A percentile compares a stretch with the other conserved stretches of the same genome.
phyloP scores from a whole-genome alignment of 2,329 filamentous ascomycete species.

The Blumeriella jaapii region DNA sequence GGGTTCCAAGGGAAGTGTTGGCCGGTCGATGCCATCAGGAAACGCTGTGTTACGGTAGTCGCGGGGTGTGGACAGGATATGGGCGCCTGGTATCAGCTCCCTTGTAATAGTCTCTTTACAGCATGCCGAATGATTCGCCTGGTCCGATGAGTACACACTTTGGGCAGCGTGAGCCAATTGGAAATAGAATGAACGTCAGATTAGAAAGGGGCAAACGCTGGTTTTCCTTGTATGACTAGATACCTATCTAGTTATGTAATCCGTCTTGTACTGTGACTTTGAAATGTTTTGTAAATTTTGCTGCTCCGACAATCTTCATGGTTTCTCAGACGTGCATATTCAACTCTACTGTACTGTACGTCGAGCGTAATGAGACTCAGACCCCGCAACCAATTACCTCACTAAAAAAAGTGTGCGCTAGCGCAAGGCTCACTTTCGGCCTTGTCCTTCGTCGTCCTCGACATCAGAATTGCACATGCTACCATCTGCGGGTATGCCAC shows the following conservation, averaged over 20 bases:
- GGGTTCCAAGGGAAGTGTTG: not conserved
- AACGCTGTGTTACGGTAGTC: conserved; percentile 1
- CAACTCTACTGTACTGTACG: too few relatives aligned
- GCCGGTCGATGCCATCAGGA: not conserved
- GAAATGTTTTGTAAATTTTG: too few relatives aligned
- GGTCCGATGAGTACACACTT: conserved; percentile 3
- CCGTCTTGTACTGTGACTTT: too few relatives aligned
- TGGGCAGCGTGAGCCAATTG: conserved; percentile 1
- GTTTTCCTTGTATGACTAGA: too few relatives aligned
- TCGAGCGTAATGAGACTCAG: too few relatives aligned
- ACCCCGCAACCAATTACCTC: too few relatives aligned
- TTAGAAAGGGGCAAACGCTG: conserved; percentile 4
- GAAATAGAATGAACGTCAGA: conserved; percentile 3
- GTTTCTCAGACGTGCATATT: too few relatives aligned
- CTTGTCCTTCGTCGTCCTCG: too few relatives aligned
- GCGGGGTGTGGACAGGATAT: conserved; percentile 3
- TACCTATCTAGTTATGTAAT: too few relatives aligned
- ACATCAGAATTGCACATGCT: too few relatives aligned
- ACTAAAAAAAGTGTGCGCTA: not conserved
- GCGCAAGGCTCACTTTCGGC: conserved; percentile 2
- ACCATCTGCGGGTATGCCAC: too few relatives aligned
- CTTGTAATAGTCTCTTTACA: conserved; percentile 7
- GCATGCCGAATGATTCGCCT: conserved; percentile 8
- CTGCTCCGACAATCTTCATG: too few relatives aligned
- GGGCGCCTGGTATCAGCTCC: conserved; percentile 3